A percentile compares a stretch with the other conserved stretches of the same genome.
Evolutionary conservation across 2,329 filamentous ascomycete genomes (phyloP).

Genomic region (Ceratocystis destructans): DNA sequence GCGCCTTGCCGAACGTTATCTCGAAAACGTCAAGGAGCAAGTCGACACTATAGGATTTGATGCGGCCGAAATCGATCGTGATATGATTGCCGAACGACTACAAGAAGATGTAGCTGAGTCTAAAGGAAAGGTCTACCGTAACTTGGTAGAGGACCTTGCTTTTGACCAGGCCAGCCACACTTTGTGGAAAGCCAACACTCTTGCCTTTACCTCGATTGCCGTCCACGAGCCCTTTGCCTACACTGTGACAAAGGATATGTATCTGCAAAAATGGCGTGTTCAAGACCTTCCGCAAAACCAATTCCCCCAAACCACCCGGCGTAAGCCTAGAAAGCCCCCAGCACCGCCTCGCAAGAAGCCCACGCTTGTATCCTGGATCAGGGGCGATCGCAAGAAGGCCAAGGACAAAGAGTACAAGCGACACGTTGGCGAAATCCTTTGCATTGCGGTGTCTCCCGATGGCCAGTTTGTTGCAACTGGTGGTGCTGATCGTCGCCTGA

Average conservation of each 20-base stretch:
- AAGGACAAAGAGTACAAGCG: conserved; percentile 56
- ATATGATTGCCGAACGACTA: conserved; percentile 78
- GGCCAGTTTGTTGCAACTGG: conserved; percentile 87
- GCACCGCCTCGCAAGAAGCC: conserved; percentile 49
- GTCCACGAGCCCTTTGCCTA: conserved; percentile 70
- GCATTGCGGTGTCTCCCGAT: conserved; percentile 74
- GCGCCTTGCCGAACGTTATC: conserved; percentile 78
- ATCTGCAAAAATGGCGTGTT: conserved; percentile 79
- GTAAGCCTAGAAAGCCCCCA: conserved; percentile 43
- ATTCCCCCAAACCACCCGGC: conserved; percentile 44
- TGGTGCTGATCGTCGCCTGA: conserved; percentile 67
- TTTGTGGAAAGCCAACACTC: conserved; percentile 65
- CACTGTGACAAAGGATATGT: conserved; percentile 74
- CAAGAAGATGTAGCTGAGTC: conserved; percentile 85
- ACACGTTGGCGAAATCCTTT: conserved; percentile 67
- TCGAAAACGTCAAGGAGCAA: conserved; percentile 77
- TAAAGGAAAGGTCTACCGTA: conserved; percentile 78
- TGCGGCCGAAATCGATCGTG: conserved; percentile 81
- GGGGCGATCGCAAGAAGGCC: conserved; percentile 45
- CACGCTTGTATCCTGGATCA: conserved; percentile 47
- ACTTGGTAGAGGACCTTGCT: conserved; percentile 59
- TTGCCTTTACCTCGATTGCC: conserved; percentile 66
- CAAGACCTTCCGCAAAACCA: conserved; percentile 50
- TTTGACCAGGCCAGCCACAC: conserved; percentile 54
- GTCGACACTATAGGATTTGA: conserved; percentile 71